A percentile compares a stretch with the other conserved stretches of the same genome.
Evolutionary conservation across 805 yeast species (phyloP).

Genomic region (Brettanomyces anomalus): DNA sequence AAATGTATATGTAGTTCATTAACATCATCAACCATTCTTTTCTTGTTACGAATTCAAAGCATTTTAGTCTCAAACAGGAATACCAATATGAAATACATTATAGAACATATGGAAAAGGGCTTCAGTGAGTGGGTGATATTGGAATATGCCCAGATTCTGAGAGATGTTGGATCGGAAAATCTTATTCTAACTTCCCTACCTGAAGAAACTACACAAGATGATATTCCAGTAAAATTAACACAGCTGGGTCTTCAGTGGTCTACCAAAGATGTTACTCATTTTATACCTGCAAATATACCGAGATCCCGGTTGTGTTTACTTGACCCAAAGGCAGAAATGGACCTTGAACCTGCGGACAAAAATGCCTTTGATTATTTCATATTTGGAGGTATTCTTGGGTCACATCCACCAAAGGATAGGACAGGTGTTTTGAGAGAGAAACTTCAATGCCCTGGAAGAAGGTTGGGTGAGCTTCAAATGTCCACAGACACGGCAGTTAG

Average conservation of each 20-base stretch:
- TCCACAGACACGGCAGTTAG: conserved; percentile 96
- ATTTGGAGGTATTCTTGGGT: conserved; percentile 94
- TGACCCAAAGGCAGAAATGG: conserved; percentile 79
- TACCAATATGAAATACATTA: conserved; percentile 68
- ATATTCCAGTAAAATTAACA: conserved; percentile 53
- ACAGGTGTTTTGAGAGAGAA: conserved; percentile 78
- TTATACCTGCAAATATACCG: conserved; percentile 37
- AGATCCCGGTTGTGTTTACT: conserved; percentile 58
- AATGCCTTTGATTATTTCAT: conserved; percentile 74
- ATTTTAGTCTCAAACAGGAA: background rate
- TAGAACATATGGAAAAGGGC: conserved; percentile 97
- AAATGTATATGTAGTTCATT: too few relatives aligned
- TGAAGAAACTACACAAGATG: conserved; percentile 42
- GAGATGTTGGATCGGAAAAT: conserved; percentile 74
- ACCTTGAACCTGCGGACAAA: conserved; percentile 63
- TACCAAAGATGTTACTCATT: conserved; percentile 53
- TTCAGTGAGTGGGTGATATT: conserved; percentile 93
- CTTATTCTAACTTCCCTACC: conserved; percentile 74
- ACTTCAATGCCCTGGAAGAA: conserved; percentile 79
- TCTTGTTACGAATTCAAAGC: too few relatives aligned
- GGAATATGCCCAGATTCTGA: conserved; percentile 75
- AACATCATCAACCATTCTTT: too few relatives aligned
- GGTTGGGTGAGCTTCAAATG: conserved; percentile 87
- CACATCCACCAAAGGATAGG: conserved; percentile 88
- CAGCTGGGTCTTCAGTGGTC: conserved; percentile 77